Percentiles rank a stretch among this genome's conserved stretches.
These are phyloP conservation scores for Austroboletus niveus DNA, from an alignment of 1,284 basidiomycete species.

Conservation along the genomic window DNA sequence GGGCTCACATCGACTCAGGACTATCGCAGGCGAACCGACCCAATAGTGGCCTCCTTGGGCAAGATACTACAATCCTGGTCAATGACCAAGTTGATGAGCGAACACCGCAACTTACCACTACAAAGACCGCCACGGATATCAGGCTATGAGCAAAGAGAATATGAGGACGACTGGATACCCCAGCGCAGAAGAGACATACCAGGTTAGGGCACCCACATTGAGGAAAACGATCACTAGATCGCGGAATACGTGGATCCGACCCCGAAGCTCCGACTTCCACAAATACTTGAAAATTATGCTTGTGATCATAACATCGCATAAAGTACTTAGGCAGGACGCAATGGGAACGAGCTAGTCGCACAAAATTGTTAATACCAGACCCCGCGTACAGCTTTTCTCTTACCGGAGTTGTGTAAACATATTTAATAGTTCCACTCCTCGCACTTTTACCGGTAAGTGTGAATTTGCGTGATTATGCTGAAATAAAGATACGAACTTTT, in stretches of 20 bases:
- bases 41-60: slow-evolving; percentile 6
- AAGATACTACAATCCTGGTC: slow-evolving; percentile 3
- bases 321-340: slow-evolving; percentile 1
- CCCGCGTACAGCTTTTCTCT: neutral
- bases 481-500: slow-evolving; percentile 2
- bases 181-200: neutral
- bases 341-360: slow-evolving; percentile 7
- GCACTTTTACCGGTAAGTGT: neutral
- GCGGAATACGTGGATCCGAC: neutral
- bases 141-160: slow-evolving; percentile 1
- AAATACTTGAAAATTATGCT: slow-evolving; percentile 8
- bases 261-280: slow-evolving; percentile 12
- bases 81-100: neutral
- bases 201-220: slow-evolving; percentile 16
- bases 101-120: slow-evolving; percentile 4
- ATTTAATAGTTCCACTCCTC: slow-evolving; percentile 1
- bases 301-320: slow-evolving; percentile 16
- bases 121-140: slow-evolving; percentile 4
- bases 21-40: slow-evolving; percentile 5
- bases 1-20: slow-evolving; percentile 12
- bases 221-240: slow-evolving; percentile 11
- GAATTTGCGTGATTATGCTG: neutral
- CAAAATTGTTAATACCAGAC: neutral
- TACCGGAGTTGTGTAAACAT: slow-evolving; percentile 5
- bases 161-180: neutral